phyloP scores from a whole-genome alignment of 345 rosid species.

The Euphorbia peplus region DNA sequence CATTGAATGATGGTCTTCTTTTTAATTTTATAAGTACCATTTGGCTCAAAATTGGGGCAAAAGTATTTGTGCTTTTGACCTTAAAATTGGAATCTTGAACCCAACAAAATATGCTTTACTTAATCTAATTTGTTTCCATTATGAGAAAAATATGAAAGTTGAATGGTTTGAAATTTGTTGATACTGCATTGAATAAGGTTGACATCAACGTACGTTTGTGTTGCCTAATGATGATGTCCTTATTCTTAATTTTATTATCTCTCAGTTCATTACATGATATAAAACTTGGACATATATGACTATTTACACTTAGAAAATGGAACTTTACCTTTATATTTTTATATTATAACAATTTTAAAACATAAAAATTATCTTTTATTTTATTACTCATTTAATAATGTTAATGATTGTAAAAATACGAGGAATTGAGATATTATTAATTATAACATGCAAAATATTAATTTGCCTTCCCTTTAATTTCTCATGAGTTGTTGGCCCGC shows the following conservation, averaged over 20 bases:
- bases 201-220: neutral
- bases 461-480: too few species aligned
- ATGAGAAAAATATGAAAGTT: neutral
- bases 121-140: neutral
- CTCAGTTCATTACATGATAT: too few species aligned
- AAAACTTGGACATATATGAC: too few species aligned
- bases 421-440: too few species aligned
- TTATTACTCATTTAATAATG: too few species aligned
- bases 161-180: neutral
- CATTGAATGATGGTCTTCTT: neutral
- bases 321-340: too few species aligned
- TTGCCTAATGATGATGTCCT: neutral
- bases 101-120: neutral
- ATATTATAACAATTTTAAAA: too few species aligned
- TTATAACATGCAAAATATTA: too few species aligned
- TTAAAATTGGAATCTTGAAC: neutral
- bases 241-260: neutral
- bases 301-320: too few species aligned
- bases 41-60: neutral
- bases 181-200: neutral
- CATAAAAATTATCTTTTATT: too few species aligned
- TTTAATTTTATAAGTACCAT: neutral
- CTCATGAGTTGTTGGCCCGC: too few species aligned
- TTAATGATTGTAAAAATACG: too few species aligned
- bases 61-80: neutral